Conservation (phyloP, 1,139 yeast genomes). For the Kodamaea alishanica region DNA sequence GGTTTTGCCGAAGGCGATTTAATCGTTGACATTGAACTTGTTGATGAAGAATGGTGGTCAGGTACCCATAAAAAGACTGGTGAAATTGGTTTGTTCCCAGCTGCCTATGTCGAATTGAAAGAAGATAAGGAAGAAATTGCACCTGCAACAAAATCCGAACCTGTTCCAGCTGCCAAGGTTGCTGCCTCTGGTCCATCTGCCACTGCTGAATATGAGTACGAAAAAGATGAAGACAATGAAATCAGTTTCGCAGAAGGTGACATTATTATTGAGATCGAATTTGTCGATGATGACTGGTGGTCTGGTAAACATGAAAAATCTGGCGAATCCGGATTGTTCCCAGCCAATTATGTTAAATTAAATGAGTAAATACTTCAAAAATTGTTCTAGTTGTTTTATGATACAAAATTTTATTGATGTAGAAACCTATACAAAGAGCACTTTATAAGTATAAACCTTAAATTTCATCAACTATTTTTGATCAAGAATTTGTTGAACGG, state of each 20-base stretch:
- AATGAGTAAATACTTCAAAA: constrained; percentile 17
- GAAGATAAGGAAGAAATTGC: constrained; percentile 19
- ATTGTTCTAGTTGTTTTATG: neutral
- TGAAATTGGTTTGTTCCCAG: constrained; percentile 67
- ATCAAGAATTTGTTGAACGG: constrained; percentile 36
- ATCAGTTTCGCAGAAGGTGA: constrained; percentile 75
- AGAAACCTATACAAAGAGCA: too few species aligned
- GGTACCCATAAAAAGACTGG: constrained; percentile 62
- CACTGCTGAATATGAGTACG: constrained; percentile 80
- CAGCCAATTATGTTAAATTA: constrained; percentile 74
- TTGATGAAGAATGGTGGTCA: constrained; percentile 82
- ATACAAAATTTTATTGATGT: neutral
- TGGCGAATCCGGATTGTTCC: constrained; percentile 84
- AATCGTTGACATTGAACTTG: constrained; percentile 61
- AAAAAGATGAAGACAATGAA: constrained; percentile 88
- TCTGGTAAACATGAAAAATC: constrained; percentile 61
- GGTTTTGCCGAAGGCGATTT: constrained; percentile 62
- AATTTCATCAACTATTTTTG: too few species aligned
- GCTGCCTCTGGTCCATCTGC: constrained; percentile 49
- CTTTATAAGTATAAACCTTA: too few species aligned
- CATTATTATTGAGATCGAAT: constrained; percentile 72
- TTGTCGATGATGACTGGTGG: constrained; percentile 98
- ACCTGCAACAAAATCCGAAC: constrained; percentile 18
- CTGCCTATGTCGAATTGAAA: constrained; percentile 57
- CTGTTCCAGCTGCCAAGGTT: constrained; percentile 21